Base-by-base conservation (phyloP, 805 yeast species). In the Ogataea haglerorum region DNA sequence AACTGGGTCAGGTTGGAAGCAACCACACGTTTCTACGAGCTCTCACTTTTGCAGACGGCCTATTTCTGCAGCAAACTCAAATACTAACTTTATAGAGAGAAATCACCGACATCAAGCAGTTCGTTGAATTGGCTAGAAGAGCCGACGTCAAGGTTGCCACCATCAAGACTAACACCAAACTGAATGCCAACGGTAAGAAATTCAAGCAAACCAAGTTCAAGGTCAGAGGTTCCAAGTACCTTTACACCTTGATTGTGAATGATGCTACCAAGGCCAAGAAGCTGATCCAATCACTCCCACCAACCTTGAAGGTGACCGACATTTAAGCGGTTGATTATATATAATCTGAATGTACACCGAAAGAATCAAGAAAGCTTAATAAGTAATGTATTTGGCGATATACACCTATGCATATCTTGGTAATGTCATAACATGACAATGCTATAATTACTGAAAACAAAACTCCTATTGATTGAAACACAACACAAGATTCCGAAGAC, bases 191-290 rank as follows among this genome's bases (percentile, higher is more conserved):
- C 70, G 95, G 93, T 72, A 84, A 84, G 78, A 75, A 76, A 58
- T 77, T 78, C 82, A 84, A 85, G 76, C 93, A 85, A 76, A 89
- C 96, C 78, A 93, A 93, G 77, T 93, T 93, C 90, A 93, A 93
- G 86, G 87, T 93, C 67, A 89, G 98, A 82, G 96, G 97, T 72
- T 65, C 96, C 54, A 88, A 78, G 72, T 72, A 85, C 79, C 82
- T 88, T 68, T 93, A 93, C 86, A 93, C 99, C 61, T 79, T 91
- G 73, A 85, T 85, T 60, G 91, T 93, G 65, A 80, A 85, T 77
- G 98, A 93, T 72, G 85, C 88, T 65, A 84, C 87, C 72, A 90
- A 89, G 82, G 98, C 98, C 65, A 82, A 86, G 84, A 93, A 93
- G 80, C 81, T 93, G 76, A 82, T 86, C 68, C 96, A 90, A 79